Base-by-base conservation (phyloP, 306 rosid species). In the Macrotyloma uniflorum region DNA sequence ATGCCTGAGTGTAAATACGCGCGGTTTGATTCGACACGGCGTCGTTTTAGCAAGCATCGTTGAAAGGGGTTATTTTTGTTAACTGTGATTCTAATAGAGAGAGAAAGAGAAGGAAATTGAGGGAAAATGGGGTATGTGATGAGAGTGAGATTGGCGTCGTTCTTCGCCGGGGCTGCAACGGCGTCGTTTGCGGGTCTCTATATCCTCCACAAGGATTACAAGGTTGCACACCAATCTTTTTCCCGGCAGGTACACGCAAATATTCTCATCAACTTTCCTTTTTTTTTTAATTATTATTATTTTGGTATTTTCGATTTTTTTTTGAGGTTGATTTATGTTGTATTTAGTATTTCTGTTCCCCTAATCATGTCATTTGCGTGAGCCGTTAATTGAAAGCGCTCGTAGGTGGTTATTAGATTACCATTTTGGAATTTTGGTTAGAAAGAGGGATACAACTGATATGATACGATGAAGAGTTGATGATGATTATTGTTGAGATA, bases 61-160 rank as follows among this genome's bases (percentile, higher is more conserved):
- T 32, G 35, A 36, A 10, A 30, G 26, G 54, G 59, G 64, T 36
- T 16, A 22, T 43, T 4, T 54, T 54, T 11, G 59, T 47, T 58
- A 49, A 9, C 5, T 3, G 23, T 36, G 22, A 36, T 16, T 61
- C 69, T 73, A 45, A 72, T 33, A 36, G 61, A 40, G n/a, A 18
- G 68, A 9, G 42, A n/a, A n/a, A 24, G 3, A 23, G 36, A 28
- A 3, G 71, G n/a, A 13, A 11, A 19, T 36, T 3, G 78, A 18
- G 40, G 62, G 50, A 66, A 73, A 76, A 95, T 95, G 98, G 98
- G 98, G 69, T 95, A 88, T 78, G 87, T 95, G 46, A 80, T 91
- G 73, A 78, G 98, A 61, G 98, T 91, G 70, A 85, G 98, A 87
- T 79, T 93, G 81, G 97, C 97, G 5, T 89, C 98, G 30, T 93